Conservation (phyloP, 1,139 yeast species). For the Kluyveromyces marxianus region DNA sequence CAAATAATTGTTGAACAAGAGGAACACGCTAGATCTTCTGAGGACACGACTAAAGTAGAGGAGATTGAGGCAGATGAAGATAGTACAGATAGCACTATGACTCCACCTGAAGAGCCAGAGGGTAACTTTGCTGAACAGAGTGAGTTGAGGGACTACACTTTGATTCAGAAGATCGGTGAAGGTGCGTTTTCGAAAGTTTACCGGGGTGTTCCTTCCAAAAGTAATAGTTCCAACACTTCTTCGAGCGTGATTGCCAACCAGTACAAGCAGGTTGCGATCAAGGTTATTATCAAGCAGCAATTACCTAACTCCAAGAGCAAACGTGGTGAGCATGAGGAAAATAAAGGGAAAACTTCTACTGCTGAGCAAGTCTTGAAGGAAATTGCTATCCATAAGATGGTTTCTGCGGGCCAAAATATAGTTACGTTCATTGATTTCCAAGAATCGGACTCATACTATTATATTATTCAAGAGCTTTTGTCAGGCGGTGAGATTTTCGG, state of each 20-base stretch:
- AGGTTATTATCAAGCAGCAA: constrained; percentile 69
- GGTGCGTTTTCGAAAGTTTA: constrained; percentile 91
- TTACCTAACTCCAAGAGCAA: constrained; percentile 28
- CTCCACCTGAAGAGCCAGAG: constrained; percentile 13
- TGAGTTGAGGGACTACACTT: constrained; percentile 25
- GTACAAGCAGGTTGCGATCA: constrained; percentile 52
- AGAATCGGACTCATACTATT: constrained; percentile 60
- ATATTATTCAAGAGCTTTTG: constrained; percentile 74
- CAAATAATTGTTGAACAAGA: too few relatives aligned
- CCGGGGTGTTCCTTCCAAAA: constrained; percentile 41
- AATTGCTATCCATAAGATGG: constrained; percentile 48
- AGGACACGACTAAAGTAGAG: constrained; percentile 1
- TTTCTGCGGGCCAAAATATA: constrained; percentile 42
- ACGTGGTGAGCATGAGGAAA: constrained; percentile 8
- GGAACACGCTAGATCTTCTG: neutral
- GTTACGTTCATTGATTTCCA: constrained; percentile 62
- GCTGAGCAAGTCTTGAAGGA: constrained; percentile 59
- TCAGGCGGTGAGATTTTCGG: constrained; percentile 94
- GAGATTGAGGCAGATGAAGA: constrained; percentile 6
- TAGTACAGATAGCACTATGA: neutral
- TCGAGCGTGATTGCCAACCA: constrained; percentile 8
- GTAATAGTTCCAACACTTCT: constrained; percentile 5
- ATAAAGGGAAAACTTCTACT: constrained; percentile 19
- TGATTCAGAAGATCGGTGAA: constrained; percentile 51
- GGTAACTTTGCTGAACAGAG: constrained; percentile 21